Base-by-base conservation (phyloP, 2,329 filamentous ascomycete species). In the Biscogniauxia sp. region DNA sequence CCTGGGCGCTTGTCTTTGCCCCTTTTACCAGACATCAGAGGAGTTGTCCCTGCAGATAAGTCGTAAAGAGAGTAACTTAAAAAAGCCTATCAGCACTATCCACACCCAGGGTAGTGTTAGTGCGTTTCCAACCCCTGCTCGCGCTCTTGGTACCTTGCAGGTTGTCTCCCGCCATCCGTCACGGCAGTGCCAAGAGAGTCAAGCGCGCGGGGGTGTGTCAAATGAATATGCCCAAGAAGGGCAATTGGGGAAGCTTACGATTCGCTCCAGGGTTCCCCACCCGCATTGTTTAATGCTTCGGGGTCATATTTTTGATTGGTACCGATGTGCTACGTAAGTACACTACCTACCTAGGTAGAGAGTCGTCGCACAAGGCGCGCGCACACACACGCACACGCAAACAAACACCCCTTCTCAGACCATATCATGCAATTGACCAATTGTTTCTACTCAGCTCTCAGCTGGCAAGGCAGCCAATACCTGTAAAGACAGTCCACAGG, bases 141-240 rank as follows among this genome's bases (percentile, higher is more conserved):
- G 51, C 60, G 60, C 59, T 54, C 53, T 45, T 67, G 61, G 69
- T 70, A 67, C 69, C 69, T 67, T 71, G 67, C 69, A 71, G 66
- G 66, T 67, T 65, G 54, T 63, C 55, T 53, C 57, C 57, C 56
- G 59, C 54, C 61, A 60, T 60, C 61, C 60, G 60, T 52, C 6
- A 32, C 28, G 28, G 28, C 11, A 51, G 20, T 37, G 52, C 57
- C 57, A 58, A 58, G 58, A 53, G 17, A 41, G 37, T 58, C 61
- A 69, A 66, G 67, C 64, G 66, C 65, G 65, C 65, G 65, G 68
- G 37, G 64, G 63, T 63, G 53, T 65, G 57, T 28, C 62, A 49
- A 58, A 61, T 51, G 51, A 58, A 61, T 51, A 58, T 64, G 64
- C 61, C 64, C 67, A 60, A 69, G 66, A 66, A 60, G 41, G 66